Evolutionary conservation across 2,329 filamentous ascomycete genomes (phyloP), one percentile per base, ranked within the genome.

Genomic region (Colletotrichum chrysophilum): DNA sequence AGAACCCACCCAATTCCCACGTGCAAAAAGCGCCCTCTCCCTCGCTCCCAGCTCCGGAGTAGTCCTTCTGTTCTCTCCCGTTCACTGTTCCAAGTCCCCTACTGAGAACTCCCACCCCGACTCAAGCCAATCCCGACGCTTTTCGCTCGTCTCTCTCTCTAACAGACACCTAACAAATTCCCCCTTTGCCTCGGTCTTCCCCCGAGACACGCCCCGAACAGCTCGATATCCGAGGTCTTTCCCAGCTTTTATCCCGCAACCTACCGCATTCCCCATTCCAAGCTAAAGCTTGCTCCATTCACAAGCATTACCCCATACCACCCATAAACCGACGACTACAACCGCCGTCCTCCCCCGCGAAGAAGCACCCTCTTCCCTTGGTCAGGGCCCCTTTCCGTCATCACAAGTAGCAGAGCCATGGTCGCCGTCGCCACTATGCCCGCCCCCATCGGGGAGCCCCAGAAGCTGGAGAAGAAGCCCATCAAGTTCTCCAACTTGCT

Each of bases 401-500:
- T 86, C 83, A 75, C 74, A 76, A 76, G 74, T 76, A 83, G 84
- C 85, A 86, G 85, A 88, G 89, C 86, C 87, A 93, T 94, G 92
- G 92, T 92, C 86, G 87, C 90, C 83, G 87, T 88, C 82, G 85
- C 87, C 81, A 85, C 90, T 82, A 87, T 90, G 80, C 87, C 86
- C 87, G 88, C 85, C 86, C 88, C 85, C 84, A 80, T 86, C 78
- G 82, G 85, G 81, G 86, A 86, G 79, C 83, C 84, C 73, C 84
- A 86, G 78, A 88, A 86, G 86, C 89, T 97, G 85, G 96, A 98
- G 94, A 98, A 98, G 94, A 98, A 98, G 93, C 97, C 97, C 80
- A 92, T 99, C 92, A 98, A 98, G 93, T 98, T 98, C 91, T 98
- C 96, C 90, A 99, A 99, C 89, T 87, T 99, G 91, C 90, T 99